phyloP scores from a whole-genome alignment of 108 stramenopile species.

The Nitzschia sp. region DNA sequence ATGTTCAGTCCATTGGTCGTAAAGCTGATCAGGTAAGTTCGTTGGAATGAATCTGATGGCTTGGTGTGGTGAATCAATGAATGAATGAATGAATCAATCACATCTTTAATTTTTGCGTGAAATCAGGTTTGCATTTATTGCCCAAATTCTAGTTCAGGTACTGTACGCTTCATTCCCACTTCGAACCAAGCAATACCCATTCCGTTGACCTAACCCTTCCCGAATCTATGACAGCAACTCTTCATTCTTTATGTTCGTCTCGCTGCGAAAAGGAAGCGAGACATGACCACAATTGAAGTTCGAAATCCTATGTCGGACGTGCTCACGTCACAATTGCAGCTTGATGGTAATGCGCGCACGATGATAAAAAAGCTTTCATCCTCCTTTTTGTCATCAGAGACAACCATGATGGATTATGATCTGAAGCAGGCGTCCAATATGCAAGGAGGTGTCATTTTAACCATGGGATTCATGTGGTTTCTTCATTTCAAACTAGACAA shows the following conservation, averaged over 20 bases:
- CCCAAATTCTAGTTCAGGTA: conserved; percentile 39
- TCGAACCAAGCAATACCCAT: too few relatives aligned
- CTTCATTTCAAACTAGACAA: conserved; percentile 84
- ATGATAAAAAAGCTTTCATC: conserved; percentile 75
- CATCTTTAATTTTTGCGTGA: too few relatives aligned
- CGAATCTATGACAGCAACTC: conserved; percentile 44
- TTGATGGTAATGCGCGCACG: conserved; percentile 4
- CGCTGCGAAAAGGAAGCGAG: conserved; percentile 54
- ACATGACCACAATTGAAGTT: conserved; percentile 60
- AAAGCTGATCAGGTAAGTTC: conserved; percentile 48
- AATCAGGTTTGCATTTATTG: conserved; percentile 56
- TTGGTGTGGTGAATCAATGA: too few relatives aligned
- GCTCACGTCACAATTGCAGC: conserved; percentile 32
- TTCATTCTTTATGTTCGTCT: conserved; percentile 75
- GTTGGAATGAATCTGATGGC: too few relatives aligned
- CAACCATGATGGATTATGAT: conserved; percentile 80
- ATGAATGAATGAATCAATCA: too few relatives aligned
- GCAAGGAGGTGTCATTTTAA: conserved; percentile 65
- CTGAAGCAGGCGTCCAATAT: conserved; percentile 61
- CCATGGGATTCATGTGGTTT: conserved; percentile 76
- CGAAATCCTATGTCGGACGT: conserved; percentile 46
- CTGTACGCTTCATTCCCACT: too few relatives aligned
- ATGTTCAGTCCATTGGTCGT: conserved; percentile 51
- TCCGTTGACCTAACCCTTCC: too few relatives aligned
- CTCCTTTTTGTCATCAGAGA: conserved; percentile 60